Conservation (phyloP, 2,329 filamentous ascomycete species). For the Diaporthe humulicola region DNA sequence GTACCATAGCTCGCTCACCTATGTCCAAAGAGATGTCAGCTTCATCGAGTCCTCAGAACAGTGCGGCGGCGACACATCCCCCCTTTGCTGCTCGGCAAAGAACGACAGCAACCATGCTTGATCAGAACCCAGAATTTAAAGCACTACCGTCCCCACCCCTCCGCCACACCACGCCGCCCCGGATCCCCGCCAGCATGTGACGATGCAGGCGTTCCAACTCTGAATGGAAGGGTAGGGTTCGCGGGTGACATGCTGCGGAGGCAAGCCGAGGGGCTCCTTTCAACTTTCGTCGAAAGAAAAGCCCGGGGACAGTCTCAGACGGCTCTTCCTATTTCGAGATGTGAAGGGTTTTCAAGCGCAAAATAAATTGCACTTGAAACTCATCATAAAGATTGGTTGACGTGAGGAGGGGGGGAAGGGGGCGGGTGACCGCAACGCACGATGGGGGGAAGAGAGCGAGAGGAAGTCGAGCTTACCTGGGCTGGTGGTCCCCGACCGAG, state of each 20-base stretch:
- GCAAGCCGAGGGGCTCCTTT: conserved; percentile 30
- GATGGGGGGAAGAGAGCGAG: neutral
- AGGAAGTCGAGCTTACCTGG: conserved; percentile 25
- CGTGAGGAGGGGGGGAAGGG: conserved; percentile 30
- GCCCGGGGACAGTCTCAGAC: conserved; percentile 53
- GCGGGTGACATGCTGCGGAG: conserved; percentile 36
- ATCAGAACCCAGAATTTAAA: conserved; percentile 56
- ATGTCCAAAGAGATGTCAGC: neutral
- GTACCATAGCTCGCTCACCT: neutral
- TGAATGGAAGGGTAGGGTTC: conserved; percentile 35
- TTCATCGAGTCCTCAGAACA: neutral
- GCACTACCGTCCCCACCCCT: conserved; percentile 53
- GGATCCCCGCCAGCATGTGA: conserved; percentile 51
- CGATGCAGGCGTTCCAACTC: conserved; percentile 49
- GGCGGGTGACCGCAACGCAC: neutral
- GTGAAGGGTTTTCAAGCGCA: conserved; percentile 49
- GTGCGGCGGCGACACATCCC: neutral
- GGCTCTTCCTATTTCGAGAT: conserved; percentile 56
- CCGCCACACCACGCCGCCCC: conserved; percentile 41
- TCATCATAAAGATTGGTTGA: conserved; percentile 51
- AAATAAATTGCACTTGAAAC: conserved; percentile 42
- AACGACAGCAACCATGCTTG: conserved; percentile 20
- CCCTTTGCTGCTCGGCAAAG: neutral
- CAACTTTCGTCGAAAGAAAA: conserved; percentile 26
- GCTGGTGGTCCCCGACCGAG: neutral